These are phyloP conservation scores for Selaginella tamariscina DNA, from an alignment of 75 land plant genomes.

Conservation along the genomic window DNA sequence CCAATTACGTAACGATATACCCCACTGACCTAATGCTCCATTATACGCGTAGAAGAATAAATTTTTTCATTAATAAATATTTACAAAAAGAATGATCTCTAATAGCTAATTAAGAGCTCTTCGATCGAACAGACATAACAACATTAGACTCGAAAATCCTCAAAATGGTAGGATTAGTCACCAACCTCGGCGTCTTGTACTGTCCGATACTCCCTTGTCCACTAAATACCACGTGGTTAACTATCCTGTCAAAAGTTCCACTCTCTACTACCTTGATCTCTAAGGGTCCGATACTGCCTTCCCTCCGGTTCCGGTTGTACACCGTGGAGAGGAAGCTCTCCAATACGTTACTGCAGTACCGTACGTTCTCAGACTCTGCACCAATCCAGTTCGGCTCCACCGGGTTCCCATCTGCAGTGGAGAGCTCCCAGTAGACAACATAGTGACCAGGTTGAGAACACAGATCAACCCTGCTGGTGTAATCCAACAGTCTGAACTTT, in stretches of 20 bases:
- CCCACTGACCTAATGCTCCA: too few relatives aligned
- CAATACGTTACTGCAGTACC: neutral
- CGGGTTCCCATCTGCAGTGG: neutral
- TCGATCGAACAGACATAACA: neutral
- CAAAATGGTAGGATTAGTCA: neutral
- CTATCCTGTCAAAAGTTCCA: conserved; percentile 1
- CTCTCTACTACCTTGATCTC: neutral
- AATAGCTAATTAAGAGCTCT: too few relatives aligned
- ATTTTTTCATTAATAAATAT: too few relatives aligned
- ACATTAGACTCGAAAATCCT: neutral
- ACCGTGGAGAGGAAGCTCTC: neutral
- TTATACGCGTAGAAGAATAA: too few relatives aligned
- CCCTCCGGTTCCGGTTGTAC: neutral
- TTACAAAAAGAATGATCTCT: too few relatives aligned
- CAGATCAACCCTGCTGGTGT: neutral
- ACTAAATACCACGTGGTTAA: neutral
- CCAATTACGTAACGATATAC: too few relatives aligned
- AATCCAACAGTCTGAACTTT: neutral
- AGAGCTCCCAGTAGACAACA: conserved; percentile 6
- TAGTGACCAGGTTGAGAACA: conserved; percentile 1
- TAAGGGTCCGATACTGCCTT: neutral
- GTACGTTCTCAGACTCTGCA: too few relatives aligned
- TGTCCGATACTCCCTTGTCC: conserved; percentile 1
- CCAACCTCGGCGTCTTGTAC: neutral
- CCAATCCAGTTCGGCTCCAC: neutral